These are phyloP conservation scores for Aurifilum marmelostoma DNA, from an alignment of 2,329 filamentous ascomycete species.

Conservation along the genomic window DNA sequence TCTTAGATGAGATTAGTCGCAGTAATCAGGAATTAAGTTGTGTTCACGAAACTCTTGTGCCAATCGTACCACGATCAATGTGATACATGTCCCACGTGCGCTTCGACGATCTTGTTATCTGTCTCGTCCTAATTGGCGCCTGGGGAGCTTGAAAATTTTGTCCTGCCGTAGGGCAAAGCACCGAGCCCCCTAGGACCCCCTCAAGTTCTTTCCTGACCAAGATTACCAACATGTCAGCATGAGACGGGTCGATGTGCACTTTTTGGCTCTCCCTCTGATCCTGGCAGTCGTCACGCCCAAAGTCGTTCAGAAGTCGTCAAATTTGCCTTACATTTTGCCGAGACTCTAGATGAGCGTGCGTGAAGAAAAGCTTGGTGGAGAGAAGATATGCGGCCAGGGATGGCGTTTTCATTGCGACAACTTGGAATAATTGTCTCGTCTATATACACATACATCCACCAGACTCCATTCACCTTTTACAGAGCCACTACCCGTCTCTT, in stretches of 20 bases:
- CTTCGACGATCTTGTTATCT: not conserved
- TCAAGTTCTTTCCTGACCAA: too few relatives aligned
- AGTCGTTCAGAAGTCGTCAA: too few relatives aligned
- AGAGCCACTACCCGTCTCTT: not conserved
- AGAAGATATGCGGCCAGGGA: not conserved
- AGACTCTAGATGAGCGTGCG: too few relatives aligned
- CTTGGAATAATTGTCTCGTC: not conserved
- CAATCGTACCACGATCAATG: too few relatives aligned
- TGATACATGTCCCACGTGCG: not conserved
- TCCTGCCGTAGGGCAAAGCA: too few relatives aligned
- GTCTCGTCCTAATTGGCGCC: not conserved
- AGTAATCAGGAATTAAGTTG: conserved; percentile 30
- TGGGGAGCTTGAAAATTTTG: not conserved
- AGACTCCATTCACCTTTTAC: not conserved
- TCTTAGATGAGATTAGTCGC: conserved; percentile 38
- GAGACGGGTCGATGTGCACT: too few relatives aligned
- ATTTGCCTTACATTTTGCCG: too few relatives aligned
- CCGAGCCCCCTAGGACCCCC: too few relatives aligned
- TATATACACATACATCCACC: not conserved
- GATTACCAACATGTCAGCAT: too few relatives aligned
- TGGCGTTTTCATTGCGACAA: not conserved
- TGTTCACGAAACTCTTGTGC: conserved; percentile 10
- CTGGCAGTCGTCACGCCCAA: too few relatives aligned
- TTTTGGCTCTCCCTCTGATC: too few relatives aligned
- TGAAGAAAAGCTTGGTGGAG: not conserved